Conservation (phyloP, 495 filamentous ascomycete species). For the Talaromyces ruber region DNA sequence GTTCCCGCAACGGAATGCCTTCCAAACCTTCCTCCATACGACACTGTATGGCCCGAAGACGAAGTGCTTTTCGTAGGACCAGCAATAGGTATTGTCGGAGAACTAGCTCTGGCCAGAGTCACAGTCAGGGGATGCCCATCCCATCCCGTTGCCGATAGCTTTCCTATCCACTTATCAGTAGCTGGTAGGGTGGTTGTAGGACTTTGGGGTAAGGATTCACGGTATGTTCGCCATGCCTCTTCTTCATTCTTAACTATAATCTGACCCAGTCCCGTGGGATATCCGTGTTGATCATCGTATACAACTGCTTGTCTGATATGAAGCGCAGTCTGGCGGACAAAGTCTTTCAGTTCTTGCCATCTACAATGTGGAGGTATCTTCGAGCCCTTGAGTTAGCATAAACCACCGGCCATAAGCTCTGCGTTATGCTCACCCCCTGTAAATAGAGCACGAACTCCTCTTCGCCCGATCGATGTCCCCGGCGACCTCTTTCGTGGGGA, state of each 20-base stretch:
- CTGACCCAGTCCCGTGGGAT: constrained; percentile 37
- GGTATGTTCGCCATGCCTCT: constrained; percentile 39
- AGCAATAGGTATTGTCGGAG: constrained; percentile 35
- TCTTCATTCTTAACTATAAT: constrained; percentile 43
- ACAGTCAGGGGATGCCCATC: constrained; percentile 37
- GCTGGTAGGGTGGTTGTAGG: background rate
- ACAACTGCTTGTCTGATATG: constrained; percentile 42
- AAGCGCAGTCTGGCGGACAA: constrained; percentile 36
- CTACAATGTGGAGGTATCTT: constrained; percentile 40
- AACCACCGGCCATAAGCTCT: background rate
- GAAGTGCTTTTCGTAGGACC: constrained; percentile 34
- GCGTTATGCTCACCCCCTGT: constrained; percentile 29
- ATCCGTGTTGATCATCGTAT: constrained; percentile 38
- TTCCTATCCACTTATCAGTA: constrained; percentile 15
- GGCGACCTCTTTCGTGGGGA: constrained; percentile 22
- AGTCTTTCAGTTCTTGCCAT: constrained; percentile 42
- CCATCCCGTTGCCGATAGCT: constrained; percentile 36
- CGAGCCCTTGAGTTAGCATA: constrained; percentile 7
- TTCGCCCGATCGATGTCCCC: constrained; percentile 25
- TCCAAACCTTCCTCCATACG: background rate
- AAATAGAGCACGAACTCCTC: constrained; percentile 41
- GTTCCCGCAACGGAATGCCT: background rate
- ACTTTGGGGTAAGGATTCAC: constrained; percentile 16
- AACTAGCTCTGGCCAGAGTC: constrained; percentile 33
- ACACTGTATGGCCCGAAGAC: constrained; percentile 13